Percentiles rank a stretch among this genome's conserved stretches.
Evolutionary conservation across 345 rosid genomes (phyloP).

Genomic region (Gossypium stocksii): DNA sequence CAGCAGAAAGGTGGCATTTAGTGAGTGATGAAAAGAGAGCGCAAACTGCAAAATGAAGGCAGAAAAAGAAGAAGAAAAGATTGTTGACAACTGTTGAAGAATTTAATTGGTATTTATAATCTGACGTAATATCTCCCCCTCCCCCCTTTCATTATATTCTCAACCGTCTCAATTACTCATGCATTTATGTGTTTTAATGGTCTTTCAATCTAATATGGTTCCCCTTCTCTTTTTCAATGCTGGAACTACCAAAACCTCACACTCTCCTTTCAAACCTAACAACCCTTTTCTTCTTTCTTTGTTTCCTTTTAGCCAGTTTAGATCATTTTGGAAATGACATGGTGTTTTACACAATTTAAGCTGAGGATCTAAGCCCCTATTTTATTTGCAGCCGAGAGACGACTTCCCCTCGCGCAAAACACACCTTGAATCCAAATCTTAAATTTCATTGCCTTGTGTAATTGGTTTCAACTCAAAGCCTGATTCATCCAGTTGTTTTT

Average conservation of each 20-base stretch:
- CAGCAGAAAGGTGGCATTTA: constrained; percentile 57
- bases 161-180: constrained; percentile 92
- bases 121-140: constrained; percentile 75
- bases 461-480: too few relatives aligned
- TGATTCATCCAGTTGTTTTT: too few relatives aligned
- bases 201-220: constrained; percentile 49
- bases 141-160: constrained; percentile 41
- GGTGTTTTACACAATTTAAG: constrained; percentile 6
- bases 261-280: constrained; percentile 29
- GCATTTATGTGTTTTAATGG: constrained; percentile 93
- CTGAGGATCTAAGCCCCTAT: background rate
- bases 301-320: background rate
- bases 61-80: constrained; percentile 1
- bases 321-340: background rate
- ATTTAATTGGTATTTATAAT: constrained; percentile 79
- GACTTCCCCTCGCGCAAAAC: too few relatives aligned
- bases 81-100: constrained; percentile 17
- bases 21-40: constrained; percentile 41
- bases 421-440: too few relatives aligned
- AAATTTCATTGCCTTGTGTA: too few relatives aligned
- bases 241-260: constrained; percentile 48
- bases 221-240: constrained; percentile 46
- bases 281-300: constrained; percentile 19
- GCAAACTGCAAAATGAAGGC: constrained; percentile 13
- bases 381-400: background rate